phyloP scores from a whole-genome alignment of 805 yeast genomes.

The Komagataella kurtzmanii region DNA sequence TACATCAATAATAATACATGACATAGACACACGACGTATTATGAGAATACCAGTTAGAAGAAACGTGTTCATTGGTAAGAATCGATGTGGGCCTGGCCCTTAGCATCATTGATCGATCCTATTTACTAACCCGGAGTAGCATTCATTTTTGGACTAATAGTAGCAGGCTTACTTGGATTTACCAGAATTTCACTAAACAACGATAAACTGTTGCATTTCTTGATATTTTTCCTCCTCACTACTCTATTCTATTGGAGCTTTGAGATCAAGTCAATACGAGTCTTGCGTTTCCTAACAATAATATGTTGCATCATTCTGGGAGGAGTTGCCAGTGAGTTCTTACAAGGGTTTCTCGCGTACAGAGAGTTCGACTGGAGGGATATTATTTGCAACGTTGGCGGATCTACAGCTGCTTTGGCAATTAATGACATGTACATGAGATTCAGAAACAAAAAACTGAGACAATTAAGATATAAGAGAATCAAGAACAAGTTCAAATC shows the following conservation, averaged over 20 bases:
- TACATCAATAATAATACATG: neutral
- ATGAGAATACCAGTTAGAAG: conserved; percentile 2
- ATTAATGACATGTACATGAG: conserved; percentile 1
- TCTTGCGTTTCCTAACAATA: conserved; percentile 20
- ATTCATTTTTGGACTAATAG: conserved; percentile 6
- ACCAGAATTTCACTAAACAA: conserved; percentile 29
- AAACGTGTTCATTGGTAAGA: conserved; percentile 1
- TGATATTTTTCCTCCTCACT: conserved; percentile 29
- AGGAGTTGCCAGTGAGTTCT: conserved; percentile 32
- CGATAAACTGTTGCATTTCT: conserved; percentile 35
- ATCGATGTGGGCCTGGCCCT: neutral
- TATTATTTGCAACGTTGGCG: conserved; percentile 10
- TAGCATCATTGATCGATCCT: no score
- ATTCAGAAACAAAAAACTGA: neutral
- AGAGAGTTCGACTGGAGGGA: conserved; percentile 30
- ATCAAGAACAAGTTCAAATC: neutral
- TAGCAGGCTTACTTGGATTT: conserved; percentile 32
- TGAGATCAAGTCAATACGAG: conserved; percentile 20
- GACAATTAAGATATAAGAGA: neutral
- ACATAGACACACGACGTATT: neutral
- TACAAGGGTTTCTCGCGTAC: conserved; percentile 27
- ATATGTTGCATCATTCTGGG: conserved; percentile 28
- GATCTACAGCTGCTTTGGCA: conserved; percentile 1
- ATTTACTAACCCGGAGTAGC: conserved; percentile 4
- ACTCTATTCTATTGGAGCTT: conserved; percentile 32